Percentiles rank a stretch among this genome's conserved stretches.
Evolutionary conservation across 2,329 filamentous ascomycete genomes (phyloP).

Genomic region (Bipolaris zeicola): DNA sequence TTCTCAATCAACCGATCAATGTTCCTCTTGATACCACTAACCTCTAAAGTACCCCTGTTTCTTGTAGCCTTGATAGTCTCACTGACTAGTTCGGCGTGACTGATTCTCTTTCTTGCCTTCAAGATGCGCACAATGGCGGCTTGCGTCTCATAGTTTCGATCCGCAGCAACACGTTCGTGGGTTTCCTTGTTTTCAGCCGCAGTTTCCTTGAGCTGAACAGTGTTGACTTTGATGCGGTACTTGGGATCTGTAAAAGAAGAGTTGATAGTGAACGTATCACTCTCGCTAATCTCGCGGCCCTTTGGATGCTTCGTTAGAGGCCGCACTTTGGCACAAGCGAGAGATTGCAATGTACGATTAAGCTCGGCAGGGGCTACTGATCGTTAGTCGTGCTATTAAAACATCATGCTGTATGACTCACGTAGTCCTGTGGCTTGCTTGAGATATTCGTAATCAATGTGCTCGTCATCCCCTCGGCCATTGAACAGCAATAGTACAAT

Average conservation of each 20-base stretch:
- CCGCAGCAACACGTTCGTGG: slow-evolving; percentile 84
- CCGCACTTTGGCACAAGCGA: slow-evolving; percentile 87
- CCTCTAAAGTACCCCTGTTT: slow-evolving; percentile 82
- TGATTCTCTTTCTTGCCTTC: slow-evolving; percentile 89
- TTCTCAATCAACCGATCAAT: slow-evolving; percentile 77
- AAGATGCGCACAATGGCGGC: slow-evolving; percentile 96
- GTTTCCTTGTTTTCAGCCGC: slow-evolving; percentile 93
- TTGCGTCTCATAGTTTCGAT: slow-evolving; percentile 94
- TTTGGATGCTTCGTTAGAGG: slow-evolving; percentile 86
- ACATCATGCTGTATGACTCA: slow-evolving; percentile 46
- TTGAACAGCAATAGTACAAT: slow-evolving; percentile 93
- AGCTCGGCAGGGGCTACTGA: slow-evolving; percentile 73
- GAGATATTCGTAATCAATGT: slow-evolving; percentile 77
- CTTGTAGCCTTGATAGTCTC: slow-evolving; percentile 93
- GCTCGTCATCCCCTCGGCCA: slow-evolving; percentile 64
- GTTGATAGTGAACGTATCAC: slow-evolving; percentile 87
- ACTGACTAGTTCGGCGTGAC: slow-evolving; percentile 82
- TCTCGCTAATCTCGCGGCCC: slow-evolving; percentile 75
- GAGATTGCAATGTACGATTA: slow-evolving; percentile 87
- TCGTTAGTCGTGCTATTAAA: slow-evolving; percentile 14
- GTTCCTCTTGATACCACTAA: slow-evolving; percentile 90
- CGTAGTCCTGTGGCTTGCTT: slow-evolving; percentile 73
- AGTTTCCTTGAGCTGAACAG: slow-evolving; percentile 96
- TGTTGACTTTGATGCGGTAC: slow-evolving; percentile 96
- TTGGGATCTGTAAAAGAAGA: slow-evolving; percentile 76